Percentiles rank a stretch among this genome's conserved stretches.
Conservation (phyloP, 192 early-diverging fungal species). For the Rhizoclosmatium globosum region DNA sequence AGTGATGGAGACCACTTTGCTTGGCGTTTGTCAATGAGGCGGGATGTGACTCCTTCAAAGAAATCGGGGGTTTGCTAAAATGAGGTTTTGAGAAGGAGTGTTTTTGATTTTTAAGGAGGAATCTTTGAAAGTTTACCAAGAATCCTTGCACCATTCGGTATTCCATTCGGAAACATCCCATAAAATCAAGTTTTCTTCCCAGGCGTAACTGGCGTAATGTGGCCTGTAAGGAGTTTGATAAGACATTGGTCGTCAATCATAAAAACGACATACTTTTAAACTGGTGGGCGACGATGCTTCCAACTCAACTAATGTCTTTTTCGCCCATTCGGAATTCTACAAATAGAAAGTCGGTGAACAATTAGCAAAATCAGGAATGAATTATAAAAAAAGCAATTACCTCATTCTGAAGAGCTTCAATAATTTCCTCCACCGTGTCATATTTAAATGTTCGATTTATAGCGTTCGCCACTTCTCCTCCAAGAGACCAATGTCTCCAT, state of each 20-base stretch:
- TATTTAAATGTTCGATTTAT: slow-evolving; percentile 89
- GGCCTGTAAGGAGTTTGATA: slow-evolving; percentile 68
- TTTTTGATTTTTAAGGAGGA: too few relatives aligned
- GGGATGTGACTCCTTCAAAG: slow-evolving; percentile 84
- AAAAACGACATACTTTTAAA: slow-evolving; percentile 63
- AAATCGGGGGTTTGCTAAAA: slow-evolving; percentile 76
- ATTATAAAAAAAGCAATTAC: too few relatives aligned
- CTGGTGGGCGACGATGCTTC: slow-evolving; percentile 82
- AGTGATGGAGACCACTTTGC: slow-evolving; percentile 80
- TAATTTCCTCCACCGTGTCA: slow-evolving; percentile 84
- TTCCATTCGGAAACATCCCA: slow-evolving; percentile 87
- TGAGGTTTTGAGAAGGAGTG: not conserved
- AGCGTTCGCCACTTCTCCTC: slow-evolving; percentile 59
- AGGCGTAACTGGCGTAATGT: slow-evolving; percentile 83
- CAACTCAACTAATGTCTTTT: slow-evolving; percentile 70
- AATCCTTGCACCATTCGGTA: slow-evolving; percentile 81
- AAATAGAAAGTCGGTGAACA: too few relatives aligned
- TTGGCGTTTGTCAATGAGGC: slow-evolving; percentile 74
- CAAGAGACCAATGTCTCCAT: slow-evolving; percentile 58
- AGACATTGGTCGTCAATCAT: not conserved
- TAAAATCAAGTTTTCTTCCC: slow-evolving; percentile 74
- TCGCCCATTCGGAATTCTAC: slow-evolving; percentile 68
- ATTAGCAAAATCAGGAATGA: too few relatives aligned
- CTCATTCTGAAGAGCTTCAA: slow-evolving; percentile 83
- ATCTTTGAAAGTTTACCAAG: too few relatives aligned